Evolutionary conservation across 2,329 filamentous ascomycete genomes (phyloP).

Genomic region (Penicillium sp.): DNA sequence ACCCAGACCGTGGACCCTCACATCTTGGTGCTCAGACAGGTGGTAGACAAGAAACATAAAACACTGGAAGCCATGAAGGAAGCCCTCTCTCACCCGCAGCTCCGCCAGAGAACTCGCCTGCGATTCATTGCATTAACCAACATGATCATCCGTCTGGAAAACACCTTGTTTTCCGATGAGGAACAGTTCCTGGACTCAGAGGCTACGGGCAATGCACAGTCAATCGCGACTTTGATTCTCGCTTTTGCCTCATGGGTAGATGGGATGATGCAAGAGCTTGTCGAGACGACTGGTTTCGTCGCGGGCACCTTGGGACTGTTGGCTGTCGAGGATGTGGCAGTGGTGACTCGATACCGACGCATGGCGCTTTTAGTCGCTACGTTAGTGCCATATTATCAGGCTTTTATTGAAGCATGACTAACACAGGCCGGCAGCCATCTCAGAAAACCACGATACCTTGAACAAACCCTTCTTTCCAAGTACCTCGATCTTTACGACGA

Average conservation of each 20-base stretch:
- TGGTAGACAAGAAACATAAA: neutral
- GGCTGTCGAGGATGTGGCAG: neutral
- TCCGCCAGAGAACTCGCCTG: constrained; percentile 8
- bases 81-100: constrained; percentile 10
- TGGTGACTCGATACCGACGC: constrained; percentile 14
- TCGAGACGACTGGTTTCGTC: constrained; percentile 6
- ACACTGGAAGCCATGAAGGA: constrained; percentile 18
- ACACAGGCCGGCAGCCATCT: constrained; percentile 16
- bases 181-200: constrained; percentile 8
- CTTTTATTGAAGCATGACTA: neutral
- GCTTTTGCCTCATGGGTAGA: constrained; percentile 16
- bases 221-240: constrained; percentile 13
- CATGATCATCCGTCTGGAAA: constrained; percentile 22
- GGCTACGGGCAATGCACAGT: constrained; percentile 10
- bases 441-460: constrained; percentile 18
- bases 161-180: constrained; percentile 20
- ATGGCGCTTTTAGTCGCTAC: constrained; percentile 17
- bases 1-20: constrained; percentile 13
- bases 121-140: constrained; percentile 25
- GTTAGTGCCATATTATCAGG: constrained; percentile 16
- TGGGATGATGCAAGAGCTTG: constrained; percentile 9
- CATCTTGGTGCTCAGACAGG: neutral
- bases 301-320: constrained; percentile 10
- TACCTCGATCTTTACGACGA: constrained; percentile 27
- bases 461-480: constrained; percentile 21